phyloP scores from a whole-genome alignment of 23 red algal genomes.

The Gracilariopsis chorda region DNA sequence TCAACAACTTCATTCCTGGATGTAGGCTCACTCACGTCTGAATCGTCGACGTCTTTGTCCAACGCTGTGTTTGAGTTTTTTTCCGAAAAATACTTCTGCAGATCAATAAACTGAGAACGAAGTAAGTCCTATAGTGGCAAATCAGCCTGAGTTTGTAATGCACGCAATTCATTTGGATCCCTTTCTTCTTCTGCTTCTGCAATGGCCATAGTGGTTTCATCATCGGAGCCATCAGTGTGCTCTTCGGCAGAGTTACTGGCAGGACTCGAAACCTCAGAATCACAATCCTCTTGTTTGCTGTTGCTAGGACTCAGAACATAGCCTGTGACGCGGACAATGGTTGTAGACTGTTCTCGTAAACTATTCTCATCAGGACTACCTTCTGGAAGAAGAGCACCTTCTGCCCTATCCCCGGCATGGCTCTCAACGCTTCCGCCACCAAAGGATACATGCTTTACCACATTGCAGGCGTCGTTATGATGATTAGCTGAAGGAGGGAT shows the following conservation, averaged over 20 bases:
- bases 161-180: background rate
- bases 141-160: constrained; percentile 32
- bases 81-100: background rate
- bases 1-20: constrained; percentile 2
- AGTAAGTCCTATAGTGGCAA: constrained; percentile 51
- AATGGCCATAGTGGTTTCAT: background rate
- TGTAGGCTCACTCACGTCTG: background rate
- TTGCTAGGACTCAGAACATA: background rate
- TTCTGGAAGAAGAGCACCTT: background rate
- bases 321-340: background rate
- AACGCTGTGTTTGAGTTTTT: background rate
- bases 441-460: constrained; percentile 13
- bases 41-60: background rate
- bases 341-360: background rate
- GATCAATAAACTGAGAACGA: constrained; percentile 61
- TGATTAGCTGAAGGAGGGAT: background rate
- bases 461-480: background rate
- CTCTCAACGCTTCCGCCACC: background rate
- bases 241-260: background rate
- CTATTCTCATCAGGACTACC: background rate
- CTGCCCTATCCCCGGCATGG: background rate
- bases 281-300: background rate
- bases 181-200: constrained; percentile 5
- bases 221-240: background rate
- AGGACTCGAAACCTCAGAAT: background rate